Evolutionary conservation across 148 eudicot genomes (phyloP), one percentile per base, ranked within the genome.

Genomic region (Beta vulgaris): DNA sequence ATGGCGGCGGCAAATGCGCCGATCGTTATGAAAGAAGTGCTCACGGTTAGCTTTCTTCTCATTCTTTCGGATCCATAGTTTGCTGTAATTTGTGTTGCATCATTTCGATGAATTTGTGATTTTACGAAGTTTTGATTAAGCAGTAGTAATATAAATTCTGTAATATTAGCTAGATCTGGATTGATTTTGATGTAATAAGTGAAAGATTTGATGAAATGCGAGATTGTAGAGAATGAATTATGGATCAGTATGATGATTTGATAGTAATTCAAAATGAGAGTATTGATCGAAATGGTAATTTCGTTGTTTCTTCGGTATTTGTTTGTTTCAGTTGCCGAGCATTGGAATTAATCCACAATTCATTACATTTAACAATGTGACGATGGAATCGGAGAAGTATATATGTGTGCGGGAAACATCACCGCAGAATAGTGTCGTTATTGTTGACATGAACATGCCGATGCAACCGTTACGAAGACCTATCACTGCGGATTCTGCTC

Each of bases 1-100:
- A 95, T 95, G 99, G 98, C 99, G 84, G 94, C 99, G 69, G 97
- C 99, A 12, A 95, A 88, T 77, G 98, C 99, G 49, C 99, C 99
- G 81, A 92, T 95, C 87, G 84, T 88, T 75, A 95, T 95, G 99
- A 88, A 85, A 44, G 99, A 95, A 83, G 84, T 90, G 68, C 86
- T 95, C 23, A 95, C 99, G 98, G 99, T 96, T 82, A 63, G 76
- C 68, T 42, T 75, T 66, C 1, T 16, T 39, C 53, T 49, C 73
- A 10, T 16, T 37, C 18, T 69, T 72, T 36, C 35, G 26, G 81
- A 72, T 78, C 76, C 75, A 29, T 42, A 8, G 21, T 68, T n/a
- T 73, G 13, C 7, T 37, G 49, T 32, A 21, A 23, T 59, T 79
- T n/a, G 48, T 59, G 63, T 68, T 69, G 74, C n/a, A 37, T 61